These are phyloP conservation scores for Microcos paniculata DNA, from an alignment of 345 rosid species.

Conservation along the genomic window DNA sequence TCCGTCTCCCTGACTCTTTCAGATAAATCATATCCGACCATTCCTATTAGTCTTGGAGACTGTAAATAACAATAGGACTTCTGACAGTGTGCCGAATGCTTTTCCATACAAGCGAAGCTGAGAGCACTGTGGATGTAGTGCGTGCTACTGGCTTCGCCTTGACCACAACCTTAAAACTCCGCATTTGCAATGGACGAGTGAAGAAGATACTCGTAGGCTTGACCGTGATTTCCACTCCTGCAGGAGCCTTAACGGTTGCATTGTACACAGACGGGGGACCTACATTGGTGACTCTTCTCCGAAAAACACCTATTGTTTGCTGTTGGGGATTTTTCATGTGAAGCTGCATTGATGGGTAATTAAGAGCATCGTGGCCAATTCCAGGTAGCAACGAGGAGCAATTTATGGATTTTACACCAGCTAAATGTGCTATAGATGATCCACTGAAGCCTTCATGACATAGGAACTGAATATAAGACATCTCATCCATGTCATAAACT, in stretches of 20 bases:
- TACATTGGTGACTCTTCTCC: conserved; percentile 74
- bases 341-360: conserved; percentile 86
- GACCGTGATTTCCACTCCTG: conserved; percentile 59
- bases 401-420: conserved; percentile 51
- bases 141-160: conserved; percentile 43
- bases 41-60: conserved; percentile 15
- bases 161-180: conserved; percentile 76
- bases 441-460: conserved; percentile 73
- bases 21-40: background rate
- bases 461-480: conserved; percentile 78
- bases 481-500: conserved; percentile 67
- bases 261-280: conserved; percentile 56
- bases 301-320: conserved; percentile 46
- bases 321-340: conserved; percentile 24
- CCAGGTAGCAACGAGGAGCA: conserved; percentile 75
- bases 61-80: conserved; percentile 66
- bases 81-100: conserved; percentile 56
- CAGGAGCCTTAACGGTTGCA: conserved; percentile 57
- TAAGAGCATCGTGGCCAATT: conserved; percentile 68
- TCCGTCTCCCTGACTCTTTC: background rate
- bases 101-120: conserved; percentile 74
- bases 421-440: conserved; percentile 49
- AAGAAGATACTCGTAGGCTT: conserved; percentile 58
- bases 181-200: conserved; percentile 39
- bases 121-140: conserved; percentile 33